A percentile compares a stretch with the other conserved stretches of the same genome.
These are phyloP conservation scores for Chaetomium fimeti DNA, from an alignment of 495 filamentous ascomycete genomes.

Conservation along the genomic window DNA sequence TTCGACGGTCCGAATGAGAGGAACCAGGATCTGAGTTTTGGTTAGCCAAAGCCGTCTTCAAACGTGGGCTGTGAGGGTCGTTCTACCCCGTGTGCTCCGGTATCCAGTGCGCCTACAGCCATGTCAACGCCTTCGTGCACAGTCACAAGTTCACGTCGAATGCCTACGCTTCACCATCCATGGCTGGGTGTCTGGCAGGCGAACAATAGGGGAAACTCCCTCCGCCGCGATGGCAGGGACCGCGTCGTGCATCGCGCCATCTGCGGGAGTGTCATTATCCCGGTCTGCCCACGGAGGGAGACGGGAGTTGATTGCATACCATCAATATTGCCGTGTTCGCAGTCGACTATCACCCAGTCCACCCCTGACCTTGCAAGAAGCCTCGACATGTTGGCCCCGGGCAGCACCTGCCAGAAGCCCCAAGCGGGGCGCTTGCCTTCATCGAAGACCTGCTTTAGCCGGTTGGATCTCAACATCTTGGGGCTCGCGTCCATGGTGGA, in stretches of 20 bases:
- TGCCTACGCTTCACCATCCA: conserved; percentile 70
- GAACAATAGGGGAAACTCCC: conserved; percentile 65
- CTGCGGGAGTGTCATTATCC: conserved; percentile 38
- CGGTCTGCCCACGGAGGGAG: background rate
- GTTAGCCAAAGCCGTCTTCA: conserved; percentile 21
- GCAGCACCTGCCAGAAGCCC: conserved; percentile 73
- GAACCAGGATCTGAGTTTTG: conserved; percentile 54
- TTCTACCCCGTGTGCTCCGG: conserved; percentile 63
- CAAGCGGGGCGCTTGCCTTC: conserved; percentile 58
- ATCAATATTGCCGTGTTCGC: conserved; percentile 76
- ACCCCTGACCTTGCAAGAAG: conserved; percentile 63
- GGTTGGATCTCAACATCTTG: conserved; percentile 62
- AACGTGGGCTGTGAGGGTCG: background rate
- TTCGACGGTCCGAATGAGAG: conserved; percentile 62
- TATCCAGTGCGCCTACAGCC: conserved; percentile 59
- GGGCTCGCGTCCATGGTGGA: conserved; percentile 13
- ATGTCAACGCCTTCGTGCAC: conserved; percentile 6
- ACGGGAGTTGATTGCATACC: conserved; percentile 43
- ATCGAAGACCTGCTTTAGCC: conserved; percentile 58
- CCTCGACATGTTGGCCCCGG: conserved; percentile 69
- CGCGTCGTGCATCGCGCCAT: conserved; percentile 79
- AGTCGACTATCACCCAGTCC: conserved; percentile 76
- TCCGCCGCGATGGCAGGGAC: conserved; percentile 68
- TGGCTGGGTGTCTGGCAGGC: conserved; percentile 62
- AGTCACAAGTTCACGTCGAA: background rate